These are phyloP conservation scores for Backusella tarrabulga DNA, from an alignment of 192 early-diverging fungal species.

Conservation along the genomic window DNA sequence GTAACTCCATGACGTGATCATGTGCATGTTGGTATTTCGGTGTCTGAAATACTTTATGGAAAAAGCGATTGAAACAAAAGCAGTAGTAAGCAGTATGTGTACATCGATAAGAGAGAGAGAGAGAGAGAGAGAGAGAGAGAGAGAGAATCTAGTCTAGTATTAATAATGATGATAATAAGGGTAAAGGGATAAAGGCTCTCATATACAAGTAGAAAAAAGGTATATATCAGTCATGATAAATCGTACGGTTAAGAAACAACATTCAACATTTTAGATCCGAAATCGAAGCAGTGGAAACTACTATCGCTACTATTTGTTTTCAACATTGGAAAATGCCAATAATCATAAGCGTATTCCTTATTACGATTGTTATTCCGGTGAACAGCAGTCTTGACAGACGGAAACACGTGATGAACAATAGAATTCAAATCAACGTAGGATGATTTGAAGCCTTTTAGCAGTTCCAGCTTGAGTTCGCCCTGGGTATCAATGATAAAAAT, in stretches of 20 bases:
- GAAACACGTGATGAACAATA: conserved; percentile 95
- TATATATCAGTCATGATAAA: not conserved
- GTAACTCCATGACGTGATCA: not conserved
- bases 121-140: not conserved
- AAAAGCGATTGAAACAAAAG: not conserved
- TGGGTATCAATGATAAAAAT: conserved; percentile 96
- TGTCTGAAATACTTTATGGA: not conserved
- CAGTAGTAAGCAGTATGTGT: not conserved
- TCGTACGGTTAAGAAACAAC: not conserved
- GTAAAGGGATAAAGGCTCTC: no score
- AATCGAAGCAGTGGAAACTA: not conserved
- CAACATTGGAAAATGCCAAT: not conserved
- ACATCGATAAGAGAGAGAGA: not conserved
- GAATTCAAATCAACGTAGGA: conserved; percentile 89
- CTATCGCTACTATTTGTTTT: not conserved
- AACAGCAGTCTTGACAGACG: conserved; percentile 44
- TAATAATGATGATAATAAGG: not conserved
- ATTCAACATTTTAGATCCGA: not conserved
- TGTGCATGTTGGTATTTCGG: not conserved
- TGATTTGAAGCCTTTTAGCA: conserved; percentile 80
- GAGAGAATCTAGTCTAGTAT: not conserved
- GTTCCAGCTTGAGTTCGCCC: conserved; percentile 88
- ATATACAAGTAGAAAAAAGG: not conserved
- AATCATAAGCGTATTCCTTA: not conserved
- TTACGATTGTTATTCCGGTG: not conserved